Percentiles rank a stretch among this genome's conserved stretches.
Conservation (phyloP, 768 basidiomycete genomes). For the Russula earlei region DNA sequence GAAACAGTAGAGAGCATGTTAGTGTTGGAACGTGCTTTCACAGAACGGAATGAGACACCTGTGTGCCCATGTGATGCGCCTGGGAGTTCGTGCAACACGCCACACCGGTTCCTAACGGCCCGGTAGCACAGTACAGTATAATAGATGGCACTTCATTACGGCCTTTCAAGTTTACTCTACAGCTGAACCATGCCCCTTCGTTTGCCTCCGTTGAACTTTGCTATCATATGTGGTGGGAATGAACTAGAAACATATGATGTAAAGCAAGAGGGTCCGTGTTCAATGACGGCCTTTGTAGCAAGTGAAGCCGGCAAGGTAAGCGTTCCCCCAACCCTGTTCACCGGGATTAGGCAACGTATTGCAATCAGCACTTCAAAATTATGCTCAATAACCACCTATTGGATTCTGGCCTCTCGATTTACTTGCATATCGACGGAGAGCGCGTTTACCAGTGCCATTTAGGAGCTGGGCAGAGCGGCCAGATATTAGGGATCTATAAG, state of each 20-base stretch:
- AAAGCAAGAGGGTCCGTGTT: neutral
- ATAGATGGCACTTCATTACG: too few relatives aligned
- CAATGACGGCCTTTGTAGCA: neutral
- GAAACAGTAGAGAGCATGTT: too few relatives aligned
- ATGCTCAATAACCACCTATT: neutral
- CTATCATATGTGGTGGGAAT: neutral
- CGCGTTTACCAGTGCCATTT: neutral
- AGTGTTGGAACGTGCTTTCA: too few relatives aligned
- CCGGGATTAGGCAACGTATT: neutral
- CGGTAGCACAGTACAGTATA: too few relatives aligned
- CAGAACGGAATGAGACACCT: too few relatives aligned
- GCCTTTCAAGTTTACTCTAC: neutral
- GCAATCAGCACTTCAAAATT: constrained; percentile 1
- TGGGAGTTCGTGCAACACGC: too few relatives aligned
- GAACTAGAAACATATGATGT: neutral
- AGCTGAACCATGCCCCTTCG: constrained; percentile 1
- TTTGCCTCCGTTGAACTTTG: neutral
- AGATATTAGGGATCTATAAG: neutral
- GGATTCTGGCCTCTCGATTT: neutral
- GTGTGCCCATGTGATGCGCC: too few relatives aligned
- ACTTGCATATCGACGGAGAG: constrained; percentile 4
- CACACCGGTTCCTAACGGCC: too few relatives aligned
- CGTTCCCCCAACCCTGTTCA: neutral
- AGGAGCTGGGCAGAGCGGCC: neutral
- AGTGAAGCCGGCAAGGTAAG: constrained; percentile 11